Percentiles rank a stretch among this genome's conserved stretches.
Evolutionary conservation across 176 grass and related monocot species (phyloP).

Genomic region (Puccinellia tenuiflora): DNA sequence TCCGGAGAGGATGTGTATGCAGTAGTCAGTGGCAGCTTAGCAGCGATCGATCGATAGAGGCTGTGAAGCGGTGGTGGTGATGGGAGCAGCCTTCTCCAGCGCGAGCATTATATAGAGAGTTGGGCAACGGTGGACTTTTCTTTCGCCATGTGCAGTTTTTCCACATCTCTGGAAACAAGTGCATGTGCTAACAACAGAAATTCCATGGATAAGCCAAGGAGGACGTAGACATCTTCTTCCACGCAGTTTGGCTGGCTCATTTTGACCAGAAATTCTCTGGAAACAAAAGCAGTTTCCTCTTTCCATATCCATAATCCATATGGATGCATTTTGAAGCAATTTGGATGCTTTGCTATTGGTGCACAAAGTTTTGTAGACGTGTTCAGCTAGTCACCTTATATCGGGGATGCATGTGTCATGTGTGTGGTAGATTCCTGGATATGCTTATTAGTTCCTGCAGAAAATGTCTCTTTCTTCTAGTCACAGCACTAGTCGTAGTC

Average conservation of each 20-base stretch:
- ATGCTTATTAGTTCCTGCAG: not conserved
- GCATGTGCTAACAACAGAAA: not conserved
- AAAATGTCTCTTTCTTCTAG: not conserved
- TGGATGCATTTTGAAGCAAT: not conserved
- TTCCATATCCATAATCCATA: not conserved
- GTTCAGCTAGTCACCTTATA: not conserved
- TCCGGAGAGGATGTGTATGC: not conserved
- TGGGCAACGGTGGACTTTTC: not conserved
- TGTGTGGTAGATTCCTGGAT: too few species aligned
- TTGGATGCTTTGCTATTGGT: not conserved
- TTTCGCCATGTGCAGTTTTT: not conserved
- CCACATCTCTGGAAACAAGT: not conserved
- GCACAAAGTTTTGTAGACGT: not conserved
- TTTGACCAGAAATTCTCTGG: not conserved
- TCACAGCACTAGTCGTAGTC: not conserved
- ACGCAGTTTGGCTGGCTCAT: not conserved
- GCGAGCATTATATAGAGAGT: not conserved
- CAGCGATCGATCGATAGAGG: not conserved
- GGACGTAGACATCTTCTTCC: not conserved
- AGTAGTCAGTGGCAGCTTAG: not conserved
- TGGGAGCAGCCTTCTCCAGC: not conserved
- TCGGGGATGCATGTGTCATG: not conserved
- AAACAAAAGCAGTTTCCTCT: not conserved
- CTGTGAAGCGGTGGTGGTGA: not conserved
- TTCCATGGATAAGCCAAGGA: not conserved